These are phyloP conservation scores for Tuber melanosporum DNA, from an alignment of 495 filamentous ascomycete species.

Conservation along the genomic window DNA sequence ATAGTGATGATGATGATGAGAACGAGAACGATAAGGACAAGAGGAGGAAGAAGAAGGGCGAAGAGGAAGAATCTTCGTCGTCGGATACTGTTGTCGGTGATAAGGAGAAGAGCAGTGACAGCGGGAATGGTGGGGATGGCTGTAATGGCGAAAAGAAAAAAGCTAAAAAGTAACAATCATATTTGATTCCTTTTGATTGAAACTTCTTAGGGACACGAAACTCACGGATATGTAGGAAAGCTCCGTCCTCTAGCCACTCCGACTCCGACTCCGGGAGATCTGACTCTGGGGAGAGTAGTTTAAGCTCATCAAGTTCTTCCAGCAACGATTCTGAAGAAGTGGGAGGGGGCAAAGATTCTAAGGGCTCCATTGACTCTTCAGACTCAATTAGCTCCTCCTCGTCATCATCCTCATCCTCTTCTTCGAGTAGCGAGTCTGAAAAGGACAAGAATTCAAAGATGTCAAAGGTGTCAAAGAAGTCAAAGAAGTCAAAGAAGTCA, in stretches of 20 bases:
- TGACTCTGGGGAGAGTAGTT: constrained; percentile 11
- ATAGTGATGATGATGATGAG: constrained; percentile 21
- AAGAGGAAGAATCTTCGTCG: not conserved
- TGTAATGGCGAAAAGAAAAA: constrained; percentile 5
- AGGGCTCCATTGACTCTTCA: not conserved
- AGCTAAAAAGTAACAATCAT: constrained; percentile 20
- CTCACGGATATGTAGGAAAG: constrained; percentile 16
- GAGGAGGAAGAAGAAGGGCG: constrained; percentile 2
- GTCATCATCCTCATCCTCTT: constrained; percentile 5
- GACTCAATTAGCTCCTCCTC: constrained; percentile 14
- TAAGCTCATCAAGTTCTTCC: constrained; percentile 8
- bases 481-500: not conserved
- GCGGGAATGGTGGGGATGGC: not conserved
- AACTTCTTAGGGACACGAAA: not conserved
- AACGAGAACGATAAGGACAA: constrained; percentile 12
- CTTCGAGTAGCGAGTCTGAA: constrained; percentile 9
- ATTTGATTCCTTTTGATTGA: constrained; percentile 3
- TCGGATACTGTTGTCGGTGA: constrained; percentile 2
- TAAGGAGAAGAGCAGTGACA: not conserved
- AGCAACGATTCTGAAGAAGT: not conserved
- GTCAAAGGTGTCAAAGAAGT: constrained; percentile 7
- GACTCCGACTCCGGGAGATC: constrained; percentile 13
- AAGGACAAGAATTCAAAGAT: not conserved
- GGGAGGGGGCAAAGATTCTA: not conserved
- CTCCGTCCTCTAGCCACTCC: constrained; percentile 15